phyloP scores from a whole-genome alignment of 2,329 filamentous ascomycete species.

The Tolypocladium guangdongense region DNA sequence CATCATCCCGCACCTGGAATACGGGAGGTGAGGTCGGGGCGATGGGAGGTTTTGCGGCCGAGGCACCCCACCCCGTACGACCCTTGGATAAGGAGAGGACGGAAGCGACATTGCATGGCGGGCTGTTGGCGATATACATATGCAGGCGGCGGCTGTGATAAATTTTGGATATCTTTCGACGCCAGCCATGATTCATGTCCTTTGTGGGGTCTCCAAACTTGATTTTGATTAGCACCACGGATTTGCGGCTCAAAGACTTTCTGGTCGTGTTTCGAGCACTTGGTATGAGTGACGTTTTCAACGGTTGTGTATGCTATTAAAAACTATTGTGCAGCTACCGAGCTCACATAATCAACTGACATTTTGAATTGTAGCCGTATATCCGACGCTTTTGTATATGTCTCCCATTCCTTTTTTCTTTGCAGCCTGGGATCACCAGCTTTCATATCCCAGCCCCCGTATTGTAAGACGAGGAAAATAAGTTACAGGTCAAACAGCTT shows the following conservation, averaged over 20 bases:
- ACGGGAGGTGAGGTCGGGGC: slow-evolving; percentile 33
- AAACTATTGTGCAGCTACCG: not conserved
- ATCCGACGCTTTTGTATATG: not conserved
- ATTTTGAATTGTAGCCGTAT: not conserved
- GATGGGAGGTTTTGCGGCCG: not conserved
- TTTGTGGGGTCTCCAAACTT: not conserved
- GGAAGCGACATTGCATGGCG: not conserved
- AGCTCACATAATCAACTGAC: not conserved
- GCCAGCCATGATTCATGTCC: not conserved
- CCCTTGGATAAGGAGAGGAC: not conserved
- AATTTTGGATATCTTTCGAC: not conserved
- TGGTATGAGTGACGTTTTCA: not conserved
- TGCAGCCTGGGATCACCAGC: not conserved
- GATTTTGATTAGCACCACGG: not conserved
- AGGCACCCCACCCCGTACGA: not conserved
- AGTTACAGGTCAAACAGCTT: slow-evolving; percentile 61
- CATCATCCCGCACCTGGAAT: slow-evolving; percentile 79
- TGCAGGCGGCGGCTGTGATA: not conserved
- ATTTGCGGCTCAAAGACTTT: no score
- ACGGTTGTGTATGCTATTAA: not conserved
- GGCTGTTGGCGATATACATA: not conserved
- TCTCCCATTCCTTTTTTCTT: not conserved
- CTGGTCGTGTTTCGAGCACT: not conserved
- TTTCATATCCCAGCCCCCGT: not conserved
- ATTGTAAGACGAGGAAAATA: not conserved